phyloP scores from a whole-genome alignment of 495 filamentous ascomycete genomes.

The Thermothielavioides terrestris region DNA sequence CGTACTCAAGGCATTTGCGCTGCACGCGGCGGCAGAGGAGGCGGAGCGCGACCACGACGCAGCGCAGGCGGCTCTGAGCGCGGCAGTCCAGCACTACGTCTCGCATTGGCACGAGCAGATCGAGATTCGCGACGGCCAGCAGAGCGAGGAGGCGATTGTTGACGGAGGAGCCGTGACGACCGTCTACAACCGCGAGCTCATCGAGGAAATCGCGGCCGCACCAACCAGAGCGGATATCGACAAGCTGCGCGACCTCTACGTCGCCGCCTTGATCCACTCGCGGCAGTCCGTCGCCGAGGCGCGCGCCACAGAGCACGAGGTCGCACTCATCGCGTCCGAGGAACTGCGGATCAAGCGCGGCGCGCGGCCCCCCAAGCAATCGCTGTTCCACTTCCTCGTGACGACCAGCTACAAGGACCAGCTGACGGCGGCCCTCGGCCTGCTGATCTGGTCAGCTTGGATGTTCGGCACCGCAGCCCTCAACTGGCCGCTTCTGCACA shows the following conservation, averaged over 20 bases:
- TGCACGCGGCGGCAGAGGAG: constrained; percentile 20
- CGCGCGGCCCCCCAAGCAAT: constrained; percentile 10
- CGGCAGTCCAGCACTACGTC: constrained; percentile 21
- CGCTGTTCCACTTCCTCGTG: constrained; percentile 17
- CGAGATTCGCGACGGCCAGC: constrained; percentile 11
- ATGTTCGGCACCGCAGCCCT: constrained; percentile 24
- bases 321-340: constrained; percentile 20
- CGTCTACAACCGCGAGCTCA: constrained; percentile 22
- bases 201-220: constrained; percentile 23
- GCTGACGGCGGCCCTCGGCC: constrained; percentile 19
- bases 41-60: constrained; percentile 13
- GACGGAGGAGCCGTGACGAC: constrained; percentile 22
- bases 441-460: constrained; percentile 22
- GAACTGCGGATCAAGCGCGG: constrained; percentile 20
- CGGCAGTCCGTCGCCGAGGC: constrained; percentile 16
- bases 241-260: constrained; percentile 24
- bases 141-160: constrained; percentile 5
- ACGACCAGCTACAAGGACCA: constrained; percentile 24
- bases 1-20: constrained; percentile 21
- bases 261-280: constrained; percentile 22
- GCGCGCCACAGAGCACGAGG: constrained; percentile 22
- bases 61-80: constrained; percentile 12
- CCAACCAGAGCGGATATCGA: constrained; percentile 24
- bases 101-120: constrained; percentile 26
- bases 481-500: constrained; percentile 22